phyloP scores from a whole-genome alignment of 768 basidiomycete species.

The Trametes cubensis region DNA sequence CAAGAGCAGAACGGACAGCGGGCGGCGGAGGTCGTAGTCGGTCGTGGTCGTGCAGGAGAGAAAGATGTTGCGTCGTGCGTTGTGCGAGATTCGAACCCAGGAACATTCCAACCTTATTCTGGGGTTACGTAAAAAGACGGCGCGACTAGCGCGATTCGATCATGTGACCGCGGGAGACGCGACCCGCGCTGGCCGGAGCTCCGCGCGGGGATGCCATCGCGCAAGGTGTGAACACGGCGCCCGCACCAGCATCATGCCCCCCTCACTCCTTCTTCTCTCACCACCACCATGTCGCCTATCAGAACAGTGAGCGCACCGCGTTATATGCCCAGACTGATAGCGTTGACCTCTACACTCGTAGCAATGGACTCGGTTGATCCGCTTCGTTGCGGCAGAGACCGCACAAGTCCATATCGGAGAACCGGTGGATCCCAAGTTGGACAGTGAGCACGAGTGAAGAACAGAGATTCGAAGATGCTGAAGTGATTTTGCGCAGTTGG shows the following conservation, averaged over 20 bases:
- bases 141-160: conserved; percentile 28
- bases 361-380: conserved; percentile 82
- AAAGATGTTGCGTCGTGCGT: background rate
- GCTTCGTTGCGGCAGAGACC: conserved; percentile 79
- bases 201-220: no score
- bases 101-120: conserved; percentile 12
- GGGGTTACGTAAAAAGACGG: conserved; percentile 20
- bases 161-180: conserved; percentile 35
- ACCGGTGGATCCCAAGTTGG: conserved; percentile 66
- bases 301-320: conserved; percentile 47
- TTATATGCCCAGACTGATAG: background rate
- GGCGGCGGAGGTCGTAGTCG: no score
- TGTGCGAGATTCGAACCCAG: conserved; percentile 9
- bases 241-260: conserved; percentile 8
- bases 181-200: conserved; percentile 18
- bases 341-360: conserved; percentile 28
- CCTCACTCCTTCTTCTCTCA: conserved; percentile 13
- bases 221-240: conserved; percentile 7
- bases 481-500: conserved; percentile 46
- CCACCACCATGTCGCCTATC: conserved; percentile 56
- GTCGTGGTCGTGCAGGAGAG: conserved; percentile 9
- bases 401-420: conserved; percentile 75
- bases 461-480: background rate
- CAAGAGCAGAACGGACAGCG: background rate
- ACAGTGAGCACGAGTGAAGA: conserved; percentile 47